Conservation (phyloP, 192 early-diverging fungal genomes). For the Coemansia sp. region DNA sequence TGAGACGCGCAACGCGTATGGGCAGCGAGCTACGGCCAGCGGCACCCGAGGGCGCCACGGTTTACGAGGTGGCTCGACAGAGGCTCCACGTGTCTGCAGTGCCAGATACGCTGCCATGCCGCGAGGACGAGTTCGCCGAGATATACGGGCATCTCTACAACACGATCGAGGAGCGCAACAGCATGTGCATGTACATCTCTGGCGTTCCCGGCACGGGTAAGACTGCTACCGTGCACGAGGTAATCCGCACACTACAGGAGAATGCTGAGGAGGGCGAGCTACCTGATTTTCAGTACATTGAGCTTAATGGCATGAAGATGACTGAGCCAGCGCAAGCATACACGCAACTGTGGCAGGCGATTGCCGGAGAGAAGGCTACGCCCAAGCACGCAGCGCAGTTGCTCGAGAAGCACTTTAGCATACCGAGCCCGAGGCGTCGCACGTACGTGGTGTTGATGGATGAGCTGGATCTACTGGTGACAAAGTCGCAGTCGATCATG, state of each 20-base stretch:
- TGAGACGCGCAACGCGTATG: slow-evolving; percentile 26
- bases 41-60: slow-evolving; percentile 29
- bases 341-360: slow-evolving; percentile 75
- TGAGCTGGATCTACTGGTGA: slow-evolving; percentile 94
- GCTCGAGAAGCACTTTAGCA: slow-evolving; percentile 73
- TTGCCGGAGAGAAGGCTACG: slow-evolving; percentile 62
- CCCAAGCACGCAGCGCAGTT: slow-evolving; percentile 78
- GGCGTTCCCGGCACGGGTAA: slow-evolving; percentile 98
- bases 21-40: slow-evolving; percentile 4
- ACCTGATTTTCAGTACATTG: slow-evolving; percentile 83
- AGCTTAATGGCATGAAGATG: slow-evolving; percentile 98
- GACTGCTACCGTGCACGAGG: slow-evolving; percentile 91
- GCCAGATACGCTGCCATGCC: slow-evolving; percentile 89
- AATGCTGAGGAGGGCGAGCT: slow-evolving; percentile 56
- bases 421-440: slow-evolving; percentile 38
- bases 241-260: slow-evolving; percentile 76
- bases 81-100: slow-evolving; percentile 90
- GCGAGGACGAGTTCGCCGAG: slow-evolving; percentile 89
- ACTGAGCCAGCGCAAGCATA: slow-evolving; percentile 91
- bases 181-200: slow-evolving; percentile 92
- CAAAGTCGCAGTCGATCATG: slow-evolving; percentile 90
- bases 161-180: slow-evolving; percentile 80
- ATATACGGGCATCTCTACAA: slow-evolving; percentile 75
- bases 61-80: slow-evolving; percentile 70
- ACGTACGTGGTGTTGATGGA: slow-evolving; percentile 87